A percentile compares a stretch with the other conserved stretches of the same genome.
Evolutionary conservation across 495 filamentous ascomycete genomes (phyloP).

Genomic region (Hypoxylon fragiforme): DNA sequence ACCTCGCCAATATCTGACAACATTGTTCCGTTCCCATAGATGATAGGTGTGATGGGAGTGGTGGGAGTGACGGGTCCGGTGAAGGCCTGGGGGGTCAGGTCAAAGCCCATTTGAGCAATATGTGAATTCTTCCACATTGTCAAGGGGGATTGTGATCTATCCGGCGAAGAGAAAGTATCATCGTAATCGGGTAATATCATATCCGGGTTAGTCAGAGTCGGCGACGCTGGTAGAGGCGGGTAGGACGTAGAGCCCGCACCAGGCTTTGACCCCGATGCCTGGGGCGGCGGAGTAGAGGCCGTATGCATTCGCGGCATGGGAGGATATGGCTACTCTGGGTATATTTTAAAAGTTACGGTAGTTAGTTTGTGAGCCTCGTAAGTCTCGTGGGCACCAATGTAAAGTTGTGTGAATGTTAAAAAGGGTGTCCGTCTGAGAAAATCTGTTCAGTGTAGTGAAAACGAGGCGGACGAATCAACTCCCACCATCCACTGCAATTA

Average conservation of each 20-base stretch:
- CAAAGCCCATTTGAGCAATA: constrained; percentile 34
- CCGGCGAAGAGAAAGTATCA: constrained; percentile 56
- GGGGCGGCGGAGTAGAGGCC: constrained; percentile 26
- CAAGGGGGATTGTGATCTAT: constrained; percentile 43
- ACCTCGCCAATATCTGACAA: constrained; percentile 77
- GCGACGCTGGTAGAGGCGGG: constrained; percentile 61
- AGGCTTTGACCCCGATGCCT: constrained; percentile 20
- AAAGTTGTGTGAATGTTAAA: not conserved
- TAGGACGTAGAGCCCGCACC: constrained; percentile 41
- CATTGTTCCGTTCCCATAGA: constrained; percentile 64
- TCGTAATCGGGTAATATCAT: constrained; percentile 82
- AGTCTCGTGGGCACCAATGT: not conserved
- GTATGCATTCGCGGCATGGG: constrained; percentile 24
- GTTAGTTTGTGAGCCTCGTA: no score
- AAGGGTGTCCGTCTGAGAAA: not conserved
- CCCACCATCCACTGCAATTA: constrained; percentile 19
- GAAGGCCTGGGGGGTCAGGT: constrained; percentile 47
- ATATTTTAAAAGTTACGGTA: constrained; percentile 8
- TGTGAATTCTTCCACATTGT: constrained; percentile 53
- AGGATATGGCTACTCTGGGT: not conserved
- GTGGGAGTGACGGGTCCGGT: constrained; percentile 57
- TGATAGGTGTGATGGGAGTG: constrained; percentile 61
- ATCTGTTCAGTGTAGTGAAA: not conserved
- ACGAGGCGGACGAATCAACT: constrained; percentile 16
- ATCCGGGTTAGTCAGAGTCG: constrained; percentile 89